These are phyloP conservation scores for Cerioporus squamosus DNA, from an alignment of 1,284 basidiomycete species.

Conservation along the genomic window DNA sequence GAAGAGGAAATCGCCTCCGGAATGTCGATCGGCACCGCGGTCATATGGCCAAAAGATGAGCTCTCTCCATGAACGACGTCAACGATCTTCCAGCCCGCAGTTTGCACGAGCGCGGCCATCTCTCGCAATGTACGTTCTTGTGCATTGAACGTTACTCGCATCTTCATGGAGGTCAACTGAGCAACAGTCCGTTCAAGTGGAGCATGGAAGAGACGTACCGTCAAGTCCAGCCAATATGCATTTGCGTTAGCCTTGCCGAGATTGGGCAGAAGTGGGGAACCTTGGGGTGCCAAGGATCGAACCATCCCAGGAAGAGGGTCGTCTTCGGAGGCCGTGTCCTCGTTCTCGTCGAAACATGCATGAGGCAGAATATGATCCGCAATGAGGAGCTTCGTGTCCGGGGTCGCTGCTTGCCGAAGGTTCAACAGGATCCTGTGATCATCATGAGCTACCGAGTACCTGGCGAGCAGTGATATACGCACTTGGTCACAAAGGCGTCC, in stretches of 20 bases:
- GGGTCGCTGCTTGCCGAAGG: slow-evolving; percentile 37
- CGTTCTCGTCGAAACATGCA: slow-evolving; percentile 59
- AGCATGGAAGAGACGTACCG: slow-evolving; percentile 43
- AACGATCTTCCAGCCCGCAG: slow-evolving; percentile 70
- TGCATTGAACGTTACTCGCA: slow-evolving; percentile 72
- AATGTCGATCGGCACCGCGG: slow-evolving; percentile 60
- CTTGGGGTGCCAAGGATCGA: slow-evolving; percentile 44
- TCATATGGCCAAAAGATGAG: slow-evolving; percentile 67
- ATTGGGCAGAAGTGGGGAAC: slow-evolving; percentile 63
- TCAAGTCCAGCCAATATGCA: slow-evolving; percentile 75
- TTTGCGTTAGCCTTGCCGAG: slow-evolving; percentile 72
- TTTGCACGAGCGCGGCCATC: slow-evolving; percentile 55
- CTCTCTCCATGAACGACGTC: slow-evolving; percentile 62
- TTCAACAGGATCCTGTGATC: slow-evolving; percentile 38
- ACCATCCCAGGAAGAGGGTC: slow-evolving; percentile 35
- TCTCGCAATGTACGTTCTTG: slow-evolving; percentile 75
- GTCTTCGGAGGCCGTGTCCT: slow-evolving; percentile 13
- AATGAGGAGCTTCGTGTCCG: slow-evolving; percentile 62
- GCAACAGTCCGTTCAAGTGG: too few relatives aligned
- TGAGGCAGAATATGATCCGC: slow-evolving; percentile 72
- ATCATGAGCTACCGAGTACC: background rate
- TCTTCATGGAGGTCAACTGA: slow-evolving; percentile 43
- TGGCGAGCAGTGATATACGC: background rate
- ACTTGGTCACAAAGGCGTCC: slow-evolving; percentile 53
- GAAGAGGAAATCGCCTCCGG: slow-evolving; percentile 35